These are phyloP conservation scores for Circinella minor DNA, from an alignment of 371 early-diverging fungal species.

Conservation along the genomic window DNA sequence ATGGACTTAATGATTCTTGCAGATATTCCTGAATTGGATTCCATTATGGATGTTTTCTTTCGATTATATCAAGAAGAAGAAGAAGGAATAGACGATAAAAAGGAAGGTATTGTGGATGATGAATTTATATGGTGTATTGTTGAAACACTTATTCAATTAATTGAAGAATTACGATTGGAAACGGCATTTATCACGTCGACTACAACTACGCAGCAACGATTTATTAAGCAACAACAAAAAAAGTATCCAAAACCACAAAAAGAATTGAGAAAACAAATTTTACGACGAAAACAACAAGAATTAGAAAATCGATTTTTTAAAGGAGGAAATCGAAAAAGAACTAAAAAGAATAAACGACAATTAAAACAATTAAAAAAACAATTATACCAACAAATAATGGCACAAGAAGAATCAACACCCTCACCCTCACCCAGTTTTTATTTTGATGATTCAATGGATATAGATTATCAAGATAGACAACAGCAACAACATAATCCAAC, in stretches of 20 bases:
- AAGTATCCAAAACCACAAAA: background rate
- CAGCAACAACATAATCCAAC: background rate
- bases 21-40: constrained; percentile 40
- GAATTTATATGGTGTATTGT: constrained; percentile 11
- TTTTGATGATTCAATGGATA: background rate
- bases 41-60: constrained; percentile 35
- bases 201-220: background rate
- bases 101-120: constrained; percentile 7
- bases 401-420: background rate
- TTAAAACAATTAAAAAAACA: background rate
- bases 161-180: constrained; percentile 30
- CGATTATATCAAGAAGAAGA: constrained; percentile 5
- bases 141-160: constrained; percentile 26
- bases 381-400: constrained; percentile 3
- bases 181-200: background rate
- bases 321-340: background rate
- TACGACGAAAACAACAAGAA: too few relatives aligned
- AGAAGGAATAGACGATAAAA: too few relatives aligned
- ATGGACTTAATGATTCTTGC: constrained; percentile 44
- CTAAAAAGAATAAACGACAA: background rate
- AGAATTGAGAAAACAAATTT: background rate
- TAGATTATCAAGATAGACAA: background rate
- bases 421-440: too few relatives aligned
- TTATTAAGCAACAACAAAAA: background rate
- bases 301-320: background rate